Conservation (phyloP, 2,329 filamentous ascomycete species). For the Calonectria pteridis region DNA sequence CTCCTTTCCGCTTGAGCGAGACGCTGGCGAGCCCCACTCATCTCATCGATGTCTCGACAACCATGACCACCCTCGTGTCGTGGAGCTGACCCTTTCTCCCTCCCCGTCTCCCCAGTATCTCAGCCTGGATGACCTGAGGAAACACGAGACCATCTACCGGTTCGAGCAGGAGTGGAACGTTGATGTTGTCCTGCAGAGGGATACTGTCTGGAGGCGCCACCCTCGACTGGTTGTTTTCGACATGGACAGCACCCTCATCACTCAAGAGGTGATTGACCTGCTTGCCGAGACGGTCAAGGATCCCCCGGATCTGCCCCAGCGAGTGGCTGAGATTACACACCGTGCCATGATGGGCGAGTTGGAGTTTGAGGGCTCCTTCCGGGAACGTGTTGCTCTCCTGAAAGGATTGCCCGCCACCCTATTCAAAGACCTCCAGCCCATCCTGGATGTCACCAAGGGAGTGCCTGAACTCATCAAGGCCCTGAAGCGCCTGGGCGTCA, state of each 20-base stretch:
- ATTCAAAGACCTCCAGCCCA: slow-evolving; percentile 80
- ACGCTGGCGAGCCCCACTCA: slow-evolving; percentile 66
- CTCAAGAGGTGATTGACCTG: slow-evolving; percentile 97
- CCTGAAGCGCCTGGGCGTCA: slow-evolving; percentile 83
- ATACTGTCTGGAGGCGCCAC: slow-evolving; percentile 80
- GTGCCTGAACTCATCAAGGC: slow-evolving; percentile 80
- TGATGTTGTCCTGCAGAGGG: slow-evolving; percentile 82
- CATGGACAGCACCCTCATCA: slow-evolving; percentile 98
- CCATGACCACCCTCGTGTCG: slow-evolving; percentile 70
- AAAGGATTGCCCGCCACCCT: slow-evolving; percentile 84
- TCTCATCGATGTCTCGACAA: slow-evolving; percentile 76
- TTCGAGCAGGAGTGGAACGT: slow-evolving; percentile 93
- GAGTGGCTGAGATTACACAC: slow-evolving; percentile 90
- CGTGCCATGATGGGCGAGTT: slow-evolving; percentile 97
- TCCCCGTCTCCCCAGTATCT: slow-evolving; percentile 73
- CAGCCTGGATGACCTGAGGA: slow-evolving; percentile 76
- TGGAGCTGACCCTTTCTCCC: slow-evolving; percentile 74
- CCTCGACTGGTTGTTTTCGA: slow-evolving; percentile 94
- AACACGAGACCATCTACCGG: slow-evolving; percentile 83
- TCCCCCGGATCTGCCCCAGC: slow-evolving; percentile 77
- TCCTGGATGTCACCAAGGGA: slow-evolving; percentile 85
- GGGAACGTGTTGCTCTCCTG: slow-evolving; percentile 83
- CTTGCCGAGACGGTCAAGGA: slow-evolving; percentile 83
- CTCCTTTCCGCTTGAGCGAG: slow-evolving; percentile 67
- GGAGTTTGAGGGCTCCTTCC: slow-evolving; percentile 88